phyloP scores from a whole-genome alignment of 2,329 filamentous ascomycete genomes.

The Verticillium nonalfalfae region DNA sequence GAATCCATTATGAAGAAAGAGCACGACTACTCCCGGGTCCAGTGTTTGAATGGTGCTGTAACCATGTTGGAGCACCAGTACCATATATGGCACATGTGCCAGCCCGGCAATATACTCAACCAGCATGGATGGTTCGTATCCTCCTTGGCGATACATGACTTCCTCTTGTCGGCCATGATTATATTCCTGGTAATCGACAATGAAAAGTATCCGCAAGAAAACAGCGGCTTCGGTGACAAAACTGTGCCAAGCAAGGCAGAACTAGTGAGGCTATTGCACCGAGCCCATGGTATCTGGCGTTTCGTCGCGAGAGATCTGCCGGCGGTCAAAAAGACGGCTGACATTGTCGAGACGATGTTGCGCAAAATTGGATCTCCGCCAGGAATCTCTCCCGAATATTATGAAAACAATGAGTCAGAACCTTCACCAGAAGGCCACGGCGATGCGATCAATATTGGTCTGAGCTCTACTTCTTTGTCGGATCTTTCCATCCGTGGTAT shows the following conservation, averaged over 20 bases:
- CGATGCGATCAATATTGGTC: background rate
- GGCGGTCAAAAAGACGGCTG: slow-evolving; percentile 39
- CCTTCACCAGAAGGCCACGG: slow-evolving; percentile 5
- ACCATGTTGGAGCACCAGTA: slow-evolving; percentile 40
- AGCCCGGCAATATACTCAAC: slow-evolving; percentile 46
- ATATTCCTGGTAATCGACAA: slow-evolving; percentile 46
- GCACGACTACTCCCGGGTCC: slow-evolving; percentile 44
- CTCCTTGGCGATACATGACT: slow-evolving; percentile 53
- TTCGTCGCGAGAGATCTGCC: slow-evolving; percentile 26
- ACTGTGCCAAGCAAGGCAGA: slow-evolving; percentile 27
- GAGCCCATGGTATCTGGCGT: slow-evolving; percentile 37
- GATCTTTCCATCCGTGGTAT: background rate
- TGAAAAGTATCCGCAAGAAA: slow-evolving; percentile 15
- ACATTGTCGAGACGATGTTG: slow-evolving; percentile 38
- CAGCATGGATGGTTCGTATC: slow-evolving; percentile 51
- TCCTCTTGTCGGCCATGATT: slow-evolving; percentile 54
- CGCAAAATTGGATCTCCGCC: slow-evolving; percentile 29
- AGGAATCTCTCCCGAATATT: slow-evolving; percentile 7
- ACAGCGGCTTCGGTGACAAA: background rate
- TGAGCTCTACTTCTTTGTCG: background rate
- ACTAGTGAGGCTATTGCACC: slow-evolving; percentile 31
- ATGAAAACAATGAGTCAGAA: slow-evolving; percentile 7
- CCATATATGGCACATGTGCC: slow-evolving; percentile 38
- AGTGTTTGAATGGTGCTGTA: slow-evolving; percentile 43
- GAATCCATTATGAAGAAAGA: slow-evolving; percentile 33